phyloP scores from a whole-genome alignment of 495 filamentous ascomycete genomes.

The Choiromyces venosus region DNA sequence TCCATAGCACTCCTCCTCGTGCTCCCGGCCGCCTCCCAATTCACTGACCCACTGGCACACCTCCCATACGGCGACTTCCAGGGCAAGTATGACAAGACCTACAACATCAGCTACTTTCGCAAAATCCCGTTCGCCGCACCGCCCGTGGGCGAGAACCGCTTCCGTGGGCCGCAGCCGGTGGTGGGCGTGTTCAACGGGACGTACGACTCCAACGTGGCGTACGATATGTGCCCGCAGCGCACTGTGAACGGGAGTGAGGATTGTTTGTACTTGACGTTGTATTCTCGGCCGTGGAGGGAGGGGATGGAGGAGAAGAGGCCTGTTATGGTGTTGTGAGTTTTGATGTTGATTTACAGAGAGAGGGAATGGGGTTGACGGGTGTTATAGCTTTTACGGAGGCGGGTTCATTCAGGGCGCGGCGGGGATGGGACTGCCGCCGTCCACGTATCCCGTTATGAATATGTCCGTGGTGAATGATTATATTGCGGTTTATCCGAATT shows the following conservation, averaged over 20 bases:
- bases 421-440: conserved; percentile 52
- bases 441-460: conserved; percentile 55
- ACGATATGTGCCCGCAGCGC: conserved; percentile 56
- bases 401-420: conserved; percentile 57
- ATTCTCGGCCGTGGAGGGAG: conserved; percentile 53
- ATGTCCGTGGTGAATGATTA: conserved; percentile 49
- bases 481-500: conserved; percentile 52
- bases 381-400: conserved; percentile 56
- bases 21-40: conserved; percentile 14
- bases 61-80: conserved; percentile 57
- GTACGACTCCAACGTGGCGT: conserved; percentile 55
- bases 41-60: conserved; percentile 38
- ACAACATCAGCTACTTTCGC: conserved; percentile 53
- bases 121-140: conserved; percentile 59
- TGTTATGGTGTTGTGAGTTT: conserved; percentile 24
- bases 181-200: conserved; percentile 46
- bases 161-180: conserved; percentile 55
- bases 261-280: conserved; percentile 57
- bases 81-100: conserved; percentile 51
- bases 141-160: conserved; percentile 53
- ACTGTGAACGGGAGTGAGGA: conserved; percentile 56
- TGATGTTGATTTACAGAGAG: background rate
- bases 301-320: conserved; percentile 33
- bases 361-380: background rate
- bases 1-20: conserved; percentile 1